Percentiles rank a stretch among this genome's conserved stretches.
Evolutionary conservation across 805 yeast species (phyloP).

Genomic region (Myxozyma nipponensis): DNA sequence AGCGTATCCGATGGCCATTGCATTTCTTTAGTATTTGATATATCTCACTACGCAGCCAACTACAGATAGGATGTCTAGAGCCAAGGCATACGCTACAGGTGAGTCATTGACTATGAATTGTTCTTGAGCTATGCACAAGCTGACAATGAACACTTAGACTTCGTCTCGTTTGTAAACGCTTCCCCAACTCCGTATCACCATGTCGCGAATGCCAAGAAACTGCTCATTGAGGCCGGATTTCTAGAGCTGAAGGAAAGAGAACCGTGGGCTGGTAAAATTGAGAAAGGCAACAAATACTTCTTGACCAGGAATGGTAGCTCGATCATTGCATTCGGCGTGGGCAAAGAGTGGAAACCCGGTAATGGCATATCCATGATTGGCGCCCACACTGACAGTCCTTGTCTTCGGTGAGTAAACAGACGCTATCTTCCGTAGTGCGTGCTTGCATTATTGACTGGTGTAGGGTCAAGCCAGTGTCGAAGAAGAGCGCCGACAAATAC

Average conservation of each 20-base stretch:
- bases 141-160: conserved; percentile 42
- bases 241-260: conserved; percentile 66
- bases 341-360: conserved; percentile 67
- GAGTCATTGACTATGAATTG: background rate
- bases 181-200: conserved; percentile 97
- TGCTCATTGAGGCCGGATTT: conserved; percentile 62
- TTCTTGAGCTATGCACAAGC: background rate
- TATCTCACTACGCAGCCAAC: too few species aligned
- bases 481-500: conserved; percentile 66
- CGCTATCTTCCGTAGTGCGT: background rate
- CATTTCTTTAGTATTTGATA: too few species aligned
- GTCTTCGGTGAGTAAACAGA: conserved; percentile 53
- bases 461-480: conserved; percentile 77
- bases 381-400: conserved; percentile 95
- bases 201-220: conserved; percentile 59
- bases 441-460: too few species aligned
- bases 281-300: conserved; percentile 63
- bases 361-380: conserved; percentile 86
- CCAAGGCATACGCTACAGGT: conserved; percentile 24
- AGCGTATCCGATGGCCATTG: too few species aligned
- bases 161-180: conserved; percentile 70
- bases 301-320: conserved; percentile 90
- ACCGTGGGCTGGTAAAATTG: conserved; percentile 58
- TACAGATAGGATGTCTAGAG: conserved; percentile 13
- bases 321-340: conserved; percentile 80